phyloP scores from a whole-genome alignment of 768 basidiomycete species.

The Boletus fagicola region DNA sequence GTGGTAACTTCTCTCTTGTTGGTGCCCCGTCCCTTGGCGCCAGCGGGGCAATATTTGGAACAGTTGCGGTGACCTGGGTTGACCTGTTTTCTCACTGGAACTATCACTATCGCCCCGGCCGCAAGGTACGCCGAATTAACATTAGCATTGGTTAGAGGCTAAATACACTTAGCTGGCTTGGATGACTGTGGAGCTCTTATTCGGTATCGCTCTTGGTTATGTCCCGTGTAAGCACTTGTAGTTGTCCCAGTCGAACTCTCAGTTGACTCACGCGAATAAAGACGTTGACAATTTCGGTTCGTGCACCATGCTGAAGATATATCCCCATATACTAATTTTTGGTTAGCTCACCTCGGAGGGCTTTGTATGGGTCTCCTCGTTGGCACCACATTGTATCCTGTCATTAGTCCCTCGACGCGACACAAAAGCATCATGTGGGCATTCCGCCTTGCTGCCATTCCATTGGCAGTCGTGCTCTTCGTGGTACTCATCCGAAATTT shows the following conservation, averaged over 20 bases:
- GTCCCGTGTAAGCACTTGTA: conserved; percentile 63
- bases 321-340: background rate
- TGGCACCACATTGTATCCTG: conserved; percentile 83
- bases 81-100: conserved; percentile 93
- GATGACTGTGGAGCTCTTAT: conserved; percentile 81
- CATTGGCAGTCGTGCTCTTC: conserved; percentile 74
- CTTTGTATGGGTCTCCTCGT: conserved; percentile 81
- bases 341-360: conserved; percentile 81
- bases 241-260: background rate
- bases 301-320: conserved; percentile 17
- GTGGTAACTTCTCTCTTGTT: conserved; percentile 89
- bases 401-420: conserved; percentile 76
- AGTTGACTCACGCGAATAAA: conserved; percentile 28
- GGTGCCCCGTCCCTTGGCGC: conserved; percentile 90
- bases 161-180: conserved; percentile 58
- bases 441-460: conserved; percentile 70
- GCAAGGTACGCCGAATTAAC: conserved; percentile 51
- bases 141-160: background rate
- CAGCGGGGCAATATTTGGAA: conserved; percentile 90
- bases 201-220: conserved; percentile 83
- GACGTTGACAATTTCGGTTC: conserved; percentile 89
- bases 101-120: conserved; percentile 77
- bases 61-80: conserved; percentile 81
- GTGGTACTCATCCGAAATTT: conserved; percentile 86
- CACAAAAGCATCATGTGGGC: conserved; percentile 72